phyloP scores from a whole-genome alignment of 1,284 basidiomycete species.

The Cryptococcus wingfieldii region DNA sequence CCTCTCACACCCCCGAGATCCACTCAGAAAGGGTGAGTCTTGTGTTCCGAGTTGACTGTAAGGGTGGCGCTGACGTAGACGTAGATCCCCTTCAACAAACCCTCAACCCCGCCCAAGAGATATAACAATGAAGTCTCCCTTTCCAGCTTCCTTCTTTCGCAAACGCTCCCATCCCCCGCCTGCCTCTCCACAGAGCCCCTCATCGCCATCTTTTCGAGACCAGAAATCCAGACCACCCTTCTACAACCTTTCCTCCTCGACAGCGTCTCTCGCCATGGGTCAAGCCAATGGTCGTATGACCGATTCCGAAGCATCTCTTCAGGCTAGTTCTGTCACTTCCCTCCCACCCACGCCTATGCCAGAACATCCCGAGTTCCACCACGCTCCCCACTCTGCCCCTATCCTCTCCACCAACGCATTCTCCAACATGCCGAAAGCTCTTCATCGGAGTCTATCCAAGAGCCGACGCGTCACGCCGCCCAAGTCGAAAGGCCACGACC shows the following conservation, averaged over 20 bases:
- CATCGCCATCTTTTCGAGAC: background rate
- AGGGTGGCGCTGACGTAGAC: too few relatives aligned
- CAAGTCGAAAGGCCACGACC: too few relatives aligned
- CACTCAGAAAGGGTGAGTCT: too few relatives aligned
- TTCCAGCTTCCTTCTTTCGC: background rate
- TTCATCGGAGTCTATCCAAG: background rate
- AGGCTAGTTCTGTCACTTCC: background rate
- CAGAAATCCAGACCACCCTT: background rate
- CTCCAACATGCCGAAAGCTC: background rate
- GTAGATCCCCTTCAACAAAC: too few relatives aligned
- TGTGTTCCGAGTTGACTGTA: too few relatives aligned
- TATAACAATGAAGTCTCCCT: background rate
- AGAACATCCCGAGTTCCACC: conserved; percentile 3
- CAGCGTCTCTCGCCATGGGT: background rate
- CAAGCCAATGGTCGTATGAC: background rate
- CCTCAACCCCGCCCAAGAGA: background rate
- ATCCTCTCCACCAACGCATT: background rate
- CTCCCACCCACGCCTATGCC: background rate
- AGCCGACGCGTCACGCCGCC: background rate
- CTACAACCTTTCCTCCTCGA: background rate
- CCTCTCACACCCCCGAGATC: too few relatives aligned
- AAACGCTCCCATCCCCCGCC: background rate
- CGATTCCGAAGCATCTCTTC: background rate
- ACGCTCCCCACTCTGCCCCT: conserved; percentile 13
- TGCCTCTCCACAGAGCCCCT: background rate